phyloP scores from a whole-genome alignment of 2,329 filamentous ascomycete genomes.

The Fusarium buxicola region DNA sequence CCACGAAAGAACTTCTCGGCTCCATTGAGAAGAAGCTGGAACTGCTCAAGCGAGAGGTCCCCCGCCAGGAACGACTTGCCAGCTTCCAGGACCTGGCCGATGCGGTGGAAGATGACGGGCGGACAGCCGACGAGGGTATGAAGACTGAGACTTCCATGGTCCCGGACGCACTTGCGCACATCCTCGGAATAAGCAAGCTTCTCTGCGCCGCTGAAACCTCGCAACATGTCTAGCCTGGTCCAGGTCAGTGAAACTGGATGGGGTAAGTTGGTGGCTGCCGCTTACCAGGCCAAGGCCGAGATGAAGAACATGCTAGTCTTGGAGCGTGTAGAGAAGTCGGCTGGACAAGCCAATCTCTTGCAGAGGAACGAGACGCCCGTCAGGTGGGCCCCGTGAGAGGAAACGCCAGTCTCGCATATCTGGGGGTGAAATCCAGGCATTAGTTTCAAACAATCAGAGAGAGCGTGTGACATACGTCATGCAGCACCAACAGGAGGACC shows the following conservation, averaged over 20 bases:
- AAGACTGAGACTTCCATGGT: conserved; percentile 39
- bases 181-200: conserved; percentile 45
- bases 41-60: conserved; percentile 1
- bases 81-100: conserved; percentile 41
- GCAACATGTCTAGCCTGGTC: conserved; percentile 45
- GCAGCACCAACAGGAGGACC: conserved; percentile 42
- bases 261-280: background rate
- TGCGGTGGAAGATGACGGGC: conserved; percentile 40
- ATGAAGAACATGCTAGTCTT: conserved; percentile 41
- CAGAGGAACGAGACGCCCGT: conserved; percentile 47
- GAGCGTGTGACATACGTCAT: conserved; percentile 33
- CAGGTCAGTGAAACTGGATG: background rate
- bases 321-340: conserved; percentile 24
- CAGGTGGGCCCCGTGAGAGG: conserved; percentile 44
- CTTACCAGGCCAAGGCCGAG: conserved; percentile 43
- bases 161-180: conserved; percentile 41
- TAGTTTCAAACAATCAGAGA: rapidly evolving
- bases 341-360: conserved; percentile 31
- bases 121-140: conserved; percentile 47
- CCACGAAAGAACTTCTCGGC: conserved; percentile 44
- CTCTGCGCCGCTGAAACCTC: conserved; percentile 48
- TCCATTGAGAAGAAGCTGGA: conserved; percentile 27
- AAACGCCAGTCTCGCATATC: conserved; percentile 46
- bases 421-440: background rate
- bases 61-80: conserved; percentile 34